phyloP scores from a whole-genome alignment of 257 asterid genomes.

The Przewalskia tangutica region DNA sequence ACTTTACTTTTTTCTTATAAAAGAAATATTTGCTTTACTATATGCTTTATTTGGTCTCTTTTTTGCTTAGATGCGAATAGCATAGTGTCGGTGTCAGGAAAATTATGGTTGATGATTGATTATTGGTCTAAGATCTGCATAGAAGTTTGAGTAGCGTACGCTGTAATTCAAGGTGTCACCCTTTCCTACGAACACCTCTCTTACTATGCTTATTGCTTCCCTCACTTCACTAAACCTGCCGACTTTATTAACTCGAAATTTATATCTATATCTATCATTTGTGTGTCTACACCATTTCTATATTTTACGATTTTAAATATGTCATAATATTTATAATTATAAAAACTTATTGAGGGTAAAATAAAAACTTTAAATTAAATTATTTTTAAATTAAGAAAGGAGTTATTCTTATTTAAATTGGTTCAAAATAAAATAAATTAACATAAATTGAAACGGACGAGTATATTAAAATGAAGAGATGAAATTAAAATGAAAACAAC shows the following conservation, averaged over 20 bases:
- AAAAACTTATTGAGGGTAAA: no score
- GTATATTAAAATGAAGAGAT: not conserved
- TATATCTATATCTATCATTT: no score
- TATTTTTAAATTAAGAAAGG: no score
- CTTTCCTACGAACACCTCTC: not conserved
- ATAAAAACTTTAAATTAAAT: no score
- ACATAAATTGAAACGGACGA: no score
- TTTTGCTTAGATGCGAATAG: not conserved
- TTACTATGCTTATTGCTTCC: not conserved
- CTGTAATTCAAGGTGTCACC: not conserved
- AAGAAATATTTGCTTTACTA: not conserved
- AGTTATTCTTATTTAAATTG: no score
- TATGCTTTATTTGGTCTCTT: not conserved
- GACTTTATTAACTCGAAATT: not conserved
- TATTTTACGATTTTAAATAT: no score
- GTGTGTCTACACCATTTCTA: no score
- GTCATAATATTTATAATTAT: no score
- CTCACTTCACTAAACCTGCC: not conserved
- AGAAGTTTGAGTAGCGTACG: not conserved
- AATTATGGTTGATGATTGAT: not conserved
- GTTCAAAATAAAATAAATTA: no score
- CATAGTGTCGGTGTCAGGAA: not conserved
- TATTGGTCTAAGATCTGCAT: not conserved
- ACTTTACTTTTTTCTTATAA: not conserved
- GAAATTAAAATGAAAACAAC: not conserved